phyloP scores from a whole-genome alignment of 192 early-diverging fungal species.

The Podila epigama region DNA sequence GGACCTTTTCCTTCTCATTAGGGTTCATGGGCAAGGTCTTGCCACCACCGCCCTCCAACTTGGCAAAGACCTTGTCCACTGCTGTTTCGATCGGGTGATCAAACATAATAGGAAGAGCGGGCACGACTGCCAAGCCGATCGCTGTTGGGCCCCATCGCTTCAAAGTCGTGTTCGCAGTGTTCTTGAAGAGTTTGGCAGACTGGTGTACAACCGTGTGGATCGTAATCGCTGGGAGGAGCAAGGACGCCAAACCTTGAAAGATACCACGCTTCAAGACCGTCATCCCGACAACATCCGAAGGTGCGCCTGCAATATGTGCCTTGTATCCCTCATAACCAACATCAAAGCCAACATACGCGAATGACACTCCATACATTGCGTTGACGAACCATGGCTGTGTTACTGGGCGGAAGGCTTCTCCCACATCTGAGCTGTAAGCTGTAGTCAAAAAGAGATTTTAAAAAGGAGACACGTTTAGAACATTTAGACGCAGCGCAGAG shows the following conservation, averaged over 20 bases:
- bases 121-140: slow-evolving; percentile 66
- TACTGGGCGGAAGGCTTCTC: slow-evolving; percentile 74
- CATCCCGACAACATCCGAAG: slow-evolving; percentile 50
- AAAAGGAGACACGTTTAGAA: too few species aligned
- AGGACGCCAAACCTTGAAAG: slow-evolving; percentile 69
- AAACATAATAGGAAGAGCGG: slow-evolving; percentile 67
- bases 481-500: too few species aligned
- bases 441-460: too few species aligned
- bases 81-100: slow-evolving; percentile 69
- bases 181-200: slow-evolving; percentile 49
- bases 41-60: slow-evolving; percentile 37
- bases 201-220: slow-evolving; percentile 71
- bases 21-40: slow-evolving; percentile 45
- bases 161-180: slow-evolving; percentile 54
- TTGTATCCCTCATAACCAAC: slow-evolving; percentile 69
- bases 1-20: slow-evolving; percentile 23
- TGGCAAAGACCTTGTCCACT: slow-evolving; percentile 67
- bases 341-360: slow-evolving; percentile 68
- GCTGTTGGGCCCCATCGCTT: slow-evolving; percentile 67
- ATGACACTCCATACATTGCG: slow-evolving; percentile 67
- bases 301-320: slow-evolving; percentile 53
- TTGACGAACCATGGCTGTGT: slow-evolving; percentile 60
- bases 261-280: slow-evolving; percentile 63
- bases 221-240: slow-evolving; percentile 64
- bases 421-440: slow-evolving; percentile 78